Base-by-base conservation (phyloP, 768 basidiomycete species). In the Termitomyces sp. region DNA sequence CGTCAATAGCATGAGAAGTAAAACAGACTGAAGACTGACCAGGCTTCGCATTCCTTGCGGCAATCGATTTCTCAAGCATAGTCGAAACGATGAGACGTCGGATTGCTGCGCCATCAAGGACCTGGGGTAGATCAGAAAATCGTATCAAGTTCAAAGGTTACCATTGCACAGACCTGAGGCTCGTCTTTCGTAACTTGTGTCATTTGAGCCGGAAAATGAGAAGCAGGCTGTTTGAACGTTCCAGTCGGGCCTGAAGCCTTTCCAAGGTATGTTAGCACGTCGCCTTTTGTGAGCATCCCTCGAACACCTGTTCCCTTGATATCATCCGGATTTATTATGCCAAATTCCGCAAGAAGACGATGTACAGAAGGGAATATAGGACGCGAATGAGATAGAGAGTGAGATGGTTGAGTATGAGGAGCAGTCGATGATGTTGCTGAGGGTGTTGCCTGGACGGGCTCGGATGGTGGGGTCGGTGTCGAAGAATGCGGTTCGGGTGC, bases 251-350 rank as follows among this genome's bases (percentile, higher is more conserved):
- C 77, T 11, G 85, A 85, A 19, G 93, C 89, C 69, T 86, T 85
- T 19, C 96, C 96, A 5, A 97, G 76, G 70, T 83, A 85, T 2
- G 91, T 74, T 28, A 99, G 78, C 1, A 98, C 87, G 66, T 99
- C 96, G 11, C 97, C 97, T 70, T 98, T 98, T 46, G 95, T 98
- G 57, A 98, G 69, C 88, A 94, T 95, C 14, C 97, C 96, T 37
- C 90, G 80, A 51, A 90, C 77, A 47, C 96, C 96, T 2, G 93
- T 96, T 6, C 90, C 94, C 59, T 86, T 87, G 67, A 99, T 89
- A 53, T 76, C 74, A 50, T 82, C 80, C 22, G 81, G 72, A 58
- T 86, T 77, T 5, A 73, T 63, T 59, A 93, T 73, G 48, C 70
- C 73, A 64, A 90, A 70, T 57, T 89, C 79, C n/a, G 81, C 70